Evolutionary conservation across 352 stramenopile genomes (phyloP), one percentile per base, ranked within the genome.

Genomic region (Saprolegnia diclina): DNA sequence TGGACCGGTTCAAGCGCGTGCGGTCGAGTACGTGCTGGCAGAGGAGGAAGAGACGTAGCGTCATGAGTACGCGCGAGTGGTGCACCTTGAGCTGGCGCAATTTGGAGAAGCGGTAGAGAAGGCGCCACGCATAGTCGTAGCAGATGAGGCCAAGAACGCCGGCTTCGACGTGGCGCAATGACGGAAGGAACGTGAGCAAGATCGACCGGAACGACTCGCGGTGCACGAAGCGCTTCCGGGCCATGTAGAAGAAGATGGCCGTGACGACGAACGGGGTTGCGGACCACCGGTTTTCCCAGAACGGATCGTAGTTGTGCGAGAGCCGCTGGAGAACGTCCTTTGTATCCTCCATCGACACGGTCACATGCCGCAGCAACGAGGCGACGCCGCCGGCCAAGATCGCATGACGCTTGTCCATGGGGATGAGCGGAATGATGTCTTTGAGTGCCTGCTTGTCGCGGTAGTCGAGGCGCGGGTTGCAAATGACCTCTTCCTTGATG

Each of bases 371-470:
- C 32, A 94, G 71, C n/a, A 94, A 75, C 42, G 87, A 92, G 21
- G 79, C 82, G 24, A 94, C 67, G 22, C 87, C 87, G 45, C 87
- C 87, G 0, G 82, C 91, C 10, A 94, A 71, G 57, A 94, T 91
- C 22, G 87, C 91, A 73, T 84, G 92, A 32, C 85, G 78, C 66
- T 92, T 83, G 66, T 90, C 81, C 5, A 77, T 88, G 10, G 85
- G 85, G 32, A 95, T 95, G 26, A 95, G 74, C 42, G 87, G 87
- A 48, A 95, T 93, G 71, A 95, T 89, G 68, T 95, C 87, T 68
- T 95, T 95, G 32, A 95, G 74, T 35, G 87, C 87, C 48, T 82
- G 88, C 75, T 95, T 95, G 46, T 76, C 59, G 46, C 85, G 82
- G 32, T 92, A 92, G 64, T 93, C 79, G 29, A 92, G 77, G 10